Base-by-base conservation (phyloP, 306 rosid species). In the Dryas octopetala region DNA sequence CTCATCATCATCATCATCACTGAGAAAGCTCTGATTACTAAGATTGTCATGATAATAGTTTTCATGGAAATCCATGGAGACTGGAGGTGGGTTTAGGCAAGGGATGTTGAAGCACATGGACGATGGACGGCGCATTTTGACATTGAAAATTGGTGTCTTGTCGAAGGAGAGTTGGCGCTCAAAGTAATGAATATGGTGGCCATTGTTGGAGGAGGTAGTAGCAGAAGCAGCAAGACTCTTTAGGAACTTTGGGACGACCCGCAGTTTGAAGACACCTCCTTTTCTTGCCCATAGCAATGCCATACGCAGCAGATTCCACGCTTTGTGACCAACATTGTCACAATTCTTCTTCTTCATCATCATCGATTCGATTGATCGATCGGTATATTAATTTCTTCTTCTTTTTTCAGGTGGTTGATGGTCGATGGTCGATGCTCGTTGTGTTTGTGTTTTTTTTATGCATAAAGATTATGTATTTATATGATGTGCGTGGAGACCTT, bases 131-230 rank as follows among this genome's bases (percentile, higher is more conserved):
- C 80, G 75, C 83, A 76, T 82, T 76, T 82, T 90, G 62, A 90
- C 73, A 15, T 80, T 79, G 79, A 91, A 87, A 51, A 91, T 68
- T 0, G 98, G 96, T 0, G 96, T 95, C 83, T 89, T 43, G 8
- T 95, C 93, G 58, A 95, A 95, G 14, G 98, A 95, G 4, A 95
- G 89, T 85, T 95, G 84, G 0, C 92, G 89, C 66, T 95, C 98
- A 5, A 78, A 82, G 71, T 87, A 90, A 58, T 26, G 66, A 6
- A 32, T 12, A 4, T 41, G 68, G 0, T 78, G 86, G 15, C 9
- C 66, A 0, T 73, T 32, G 38, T 23, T 23, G 23, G 23, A 23
- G 23, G 23, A 76, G 0, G 68, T 70, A 0, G 74, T 55, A 0
- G 76, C 12, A 54, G 38, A 75, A 82, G 51, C 85, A 11, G 32